Conservation (phyloP, 2,329 filamentous ascomycete genomes). For the Byssochlamys sp. region DNA sequence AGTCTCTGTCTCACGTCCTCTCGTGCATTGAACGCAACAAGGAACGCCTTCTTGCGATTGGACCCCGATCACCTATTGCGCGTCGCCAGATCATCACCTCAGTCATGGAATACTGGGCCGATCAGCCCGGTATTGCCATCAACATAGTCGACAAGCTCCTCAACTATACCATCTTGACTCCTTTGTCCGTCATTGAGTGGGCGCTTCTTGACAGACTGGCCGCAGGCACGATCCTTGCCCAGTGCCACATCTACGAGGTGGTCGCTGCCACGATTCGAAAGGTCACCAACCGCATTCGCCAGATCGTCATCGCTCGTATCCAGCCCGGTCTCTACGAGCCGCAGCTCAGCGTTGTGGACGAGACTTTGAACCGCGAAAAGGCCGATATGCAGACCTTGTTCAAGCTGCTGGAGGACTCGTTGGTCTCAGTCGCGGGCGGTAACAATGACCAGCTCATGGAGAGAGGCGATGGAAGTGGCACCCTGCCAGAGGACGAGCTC, state of each 20-base stretch:
- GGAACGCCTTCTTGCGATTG: slow-evolving; percentile 71
- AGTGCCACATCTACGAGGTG: slow-evolving; percentile 77
- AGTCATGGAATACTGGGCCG: slow-evolving; percentile 85
- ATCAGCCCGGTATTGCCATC: slow-evolving; percentile 83
- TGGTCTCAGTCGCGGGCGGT: slow-evolving; percentile 62
- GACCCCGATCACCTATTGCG: slow-evolving; percentile 62
- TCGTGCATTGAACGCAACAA: slow-evolving; percentile 94
- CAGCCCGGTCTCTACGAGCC: slow-evolving; percentile 45
- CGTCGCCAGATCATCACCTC: slow-evolving; percentile 80
- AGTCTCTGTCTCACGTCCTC: slow-evolving; percentile 89
- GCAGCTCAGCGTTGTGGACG: slow-evolving; percentile 52
- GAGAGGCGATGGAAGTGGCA: slow-evolving; percentile 44
- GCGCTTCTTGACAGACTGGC: slow-evolving; percentile 60
- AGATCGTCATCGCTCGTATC: slow-evolving; percentile 60
- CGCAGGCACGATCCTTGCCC: slow-evolving; percentile 59
- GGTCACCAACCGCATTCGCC: slow-evolving; percentile 74
- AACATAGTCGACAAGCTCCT: slow-evolving; percentile 92
- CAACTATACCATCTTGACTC: slow-evolving; percentile 90
- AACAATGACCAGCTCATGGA: slow-evolving; percentile 69
- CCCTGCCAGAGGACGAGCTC: slow-evolving; percentile 50
- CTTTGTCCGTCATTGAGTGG: slow-evolving; percentile 80
- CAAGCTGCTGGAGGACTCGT: slow-evolving; percentile 65
- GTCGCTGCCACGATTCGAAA: slow-evolving; percentile 80
- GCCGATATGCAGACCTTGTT: slow-evolving; percentile 71
- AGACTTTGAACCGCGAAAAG: slow-evolving; percentile 60